Percentiles rank a stretch among this genome's conserved stretches.
phyloP scores from a whole-genome alignment of 805 yeast genomes.

The Candida sonorensis region DNA sequence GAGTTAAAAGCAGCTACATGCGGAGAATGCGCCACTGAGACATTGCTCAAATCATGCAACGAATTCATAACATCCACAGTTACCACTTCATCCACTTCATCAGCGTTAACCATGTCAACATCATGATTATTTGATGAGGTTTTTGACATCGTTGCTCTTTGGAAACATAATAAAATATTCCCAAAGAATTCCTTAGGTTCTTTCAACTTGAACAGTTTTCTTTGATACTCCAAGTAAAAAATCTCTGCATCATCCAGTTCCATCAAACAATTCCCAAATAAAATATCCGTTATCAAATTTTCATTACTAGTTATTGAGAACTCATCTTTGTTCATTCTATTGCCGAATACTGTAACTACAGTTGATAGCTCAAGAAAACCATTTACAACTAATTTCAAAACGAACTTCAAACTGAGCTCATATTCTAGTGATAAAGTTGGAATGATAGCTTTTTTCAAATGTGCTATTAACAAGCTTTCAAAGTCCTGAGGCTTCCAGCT shows the following conservation, averaged over 20 bases:
- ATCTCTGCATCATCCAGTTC: conserved; percentile 12
- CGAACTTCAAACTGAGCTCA: conserved; percentile 28
- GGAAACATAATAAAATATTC: too few relatives aligned
- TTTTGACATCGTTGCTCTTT: conserved; percentile 4
- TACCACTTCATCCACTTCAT: conserved; percentile 19
- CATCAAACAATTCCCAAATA: conserved; percentile 16
- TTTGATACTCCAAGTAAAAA: conserved; percentile 12
- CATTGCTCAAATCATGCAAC: conserved; percentile 18
- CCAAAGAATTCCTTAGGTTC: conserved; percentile 13
- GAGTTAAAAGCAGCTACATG: conserved; percentile 5
- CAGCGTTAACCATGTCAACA: conserved; percentile 13
- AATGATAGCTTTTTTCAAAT: conserved; percentile 21
- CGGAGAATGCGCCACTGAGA: conserved; percentile 17
- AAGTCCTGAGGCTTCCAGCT: conserved; percentile 33
- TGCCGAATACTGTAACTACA: conserved; percentile 27
- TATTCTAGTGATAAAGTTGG: conserved; percentile 29
- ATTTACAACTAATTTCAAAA: conserved; percentile 31
- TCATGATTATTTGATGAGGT: conserved; percentile 9
- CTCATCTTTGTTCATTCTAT: conserved; percentile 10
- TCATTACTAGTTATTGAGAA: conserved; percentile 12
- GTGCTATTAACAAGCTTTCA: conserved; percentile 14
- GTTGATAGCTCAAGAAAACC: conserved; percentile 29
- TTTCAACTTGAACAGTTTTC: conserved; percentile 8
- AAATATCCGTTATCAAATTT: conserved; percentile 18
- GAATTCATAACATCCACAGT: conserved; percentile 20